These are phyloP conservation scores for Pleurotus giganteus DNA, from an alignment of 768 basidiomycete species.

Conservation along the genomic window DNA sequence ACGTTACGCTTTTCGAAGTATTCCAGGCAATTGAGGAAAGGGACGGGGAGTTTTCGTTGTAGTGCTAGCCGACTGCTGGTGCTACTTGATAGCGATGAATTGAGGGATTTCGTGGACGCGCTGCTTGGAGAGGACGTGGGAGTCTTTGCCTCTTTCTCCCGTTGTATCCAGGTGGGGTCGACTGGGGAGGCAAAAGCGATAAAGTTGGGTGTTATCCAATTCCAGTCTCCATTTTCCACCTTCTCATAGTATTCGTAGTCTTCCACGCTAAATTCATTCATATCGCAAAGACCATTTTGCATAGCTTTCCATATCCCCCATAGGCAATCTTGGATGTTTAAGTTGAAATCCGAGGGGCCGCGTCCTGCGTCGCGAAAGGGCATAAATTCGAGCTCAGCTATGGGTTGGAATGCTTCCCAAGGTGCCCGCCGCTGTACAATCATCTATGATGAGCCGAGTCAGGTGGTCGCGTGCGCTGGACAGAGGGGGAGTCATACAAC, in stretches of 20 bases:
- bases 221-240: slow-evolving; percentile 95
- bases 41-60: slow-evolving; percentile 73
- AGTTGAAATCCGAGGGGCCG: slow-evolving; percentile 88
- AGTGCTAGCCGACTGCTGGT: slow-evolving; percentile 48
- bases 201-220: slow-evolving; percentile 90
- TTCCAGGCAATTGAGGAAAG: slow-evolving; percentile 88
- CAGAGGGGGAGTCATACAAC: slow-evolving; percentile 54
- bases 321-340: slow-evolving; percentile 89
- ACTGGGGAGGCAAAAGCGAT: slow-evolving; percentile 94
- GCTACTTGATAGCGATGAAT: slow-evolving; percentile 26
- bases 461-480: slow-evolving; percentile 6
- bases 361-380: slow-evolving; percentile 95
- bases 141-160: slow-evolving; percentile 60
- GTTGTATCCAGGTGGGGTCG: slow-evolving; percentile 78
- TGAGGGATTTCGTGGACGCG: slow-evolving; percentile 10
- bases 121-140: slow-evolving; percentile 28
- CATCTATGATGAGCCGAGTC: slow-evolving; percentile 55
- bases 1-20: slow-evolving; percentile 88
- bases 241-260: slow-evolving; percentile 96
- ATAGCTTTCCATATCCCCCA: slow-evolving; percentile 89
- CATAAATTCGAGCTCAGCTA: slow-evolving; percentile 91
- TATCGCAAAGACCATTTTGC: slow-evolving; percentile 90
- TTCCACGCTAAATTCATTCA: slow-evolving; percentile 90
- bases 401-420: slow-evolving; percentile 93
- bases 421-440: slow-evolving; percentile 88